phyloP scores from a whole-genome alignment of 2,329 filamentous ascomycete genomes.

The Monilinia fructicola region DNA sequence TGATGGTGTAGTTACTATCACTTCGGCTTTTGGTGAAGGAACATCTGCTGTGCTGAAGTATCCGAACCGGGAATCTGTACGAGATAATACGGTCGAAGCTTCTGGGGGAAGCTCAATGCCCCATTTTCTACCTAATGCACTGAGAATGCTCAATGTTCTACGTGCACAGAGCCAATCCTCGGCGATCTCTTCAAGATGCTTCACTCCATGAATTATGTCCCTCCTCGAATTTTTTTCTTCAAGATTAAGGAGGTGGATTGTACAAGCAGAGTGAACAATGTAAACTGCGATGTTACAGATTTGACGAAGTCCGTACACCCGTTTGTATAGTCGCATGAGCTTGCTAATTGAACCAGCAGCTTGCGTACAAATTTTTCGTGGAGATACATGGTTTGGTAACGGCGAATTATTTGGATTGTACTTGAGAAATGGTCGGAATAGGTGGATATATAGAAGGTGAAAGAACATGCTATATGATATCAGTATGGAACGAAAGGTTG shows the following conservation, averaged over 20 bases:
- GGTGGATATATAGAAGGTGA: constrained; percentile 90
- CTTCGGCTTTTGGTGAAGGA: constrained; percentile 39
- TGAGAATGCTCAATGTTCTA: constrained; percentile 80
- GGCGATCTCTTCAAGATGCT: constrained; percentile 91
- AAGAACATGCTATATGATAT: constrained; percentile 80
- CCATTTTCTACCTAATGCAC: constrained; percentile 85
- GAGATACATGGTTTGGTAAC: constrained; percentile 82
- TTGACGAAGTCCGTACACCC: constrained; percentile 83
- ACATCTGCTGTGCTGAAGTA: constrained; percentile 53
- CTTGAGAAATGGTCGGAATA: constrained; percentile 93
- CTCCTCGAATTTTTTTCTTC: constrained; percentile 87
- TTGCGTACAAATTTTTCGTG: constrained; percentile 85
- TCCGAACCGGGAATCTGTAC: constrained; percentile 79
- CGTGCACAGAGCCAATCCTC: constrained; percentile 92
- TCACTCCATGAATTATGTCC: constrained; percentile 87
- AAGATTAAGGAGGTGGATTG: constrained; percentile 88
- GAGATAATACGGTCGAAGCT: constrained; percentile 70
- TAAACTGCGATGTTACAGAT: constrained; percentile 97
- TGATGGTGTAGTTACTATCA: constrained; percentile 34
- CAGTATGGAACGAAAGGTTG: constrained; percentile 28
- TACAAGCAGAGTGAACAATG: constrained; percentile 90
- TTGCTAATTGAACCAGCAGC: constrained; percentile 90
- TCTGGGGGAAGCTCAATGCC: constrained; percentile 83
- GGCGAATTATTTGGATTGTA: constrained; percentile 81
- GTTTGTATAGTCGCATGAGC: constrained; percentile 90